Evolutionary conservation across 805 yeast genomes (phyloP).

Genomic region (Citeromyces nyonsensis): DNA sequence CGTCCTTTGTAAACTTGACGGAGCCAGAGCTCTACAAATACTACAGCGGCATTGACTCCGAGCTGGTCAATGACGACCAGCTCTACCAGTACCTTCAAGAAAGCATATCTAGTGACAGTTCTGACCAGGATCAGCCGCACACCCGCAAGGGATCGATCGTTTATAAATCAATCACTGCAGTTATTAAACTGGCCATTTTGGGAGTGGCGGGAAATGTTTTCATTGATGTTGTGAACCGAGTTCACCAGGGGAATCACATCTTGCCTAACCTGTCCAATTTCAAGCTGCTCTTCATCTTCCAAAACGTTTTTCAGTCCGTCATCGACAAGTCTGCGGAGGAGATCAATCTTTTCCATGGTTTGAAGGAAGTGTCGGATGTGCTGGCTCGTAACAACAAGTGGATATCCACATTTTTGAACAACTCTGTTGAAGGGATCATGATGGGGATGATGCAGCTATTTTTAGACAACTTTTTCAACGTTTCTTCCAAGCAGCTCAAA

Average conservation of each 20-base stretch:
- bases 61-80: slow-evolving; percentile 7
- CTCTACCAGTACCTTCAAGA: no score
- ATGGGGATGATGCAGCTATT: slow-evolving; percentile 41
- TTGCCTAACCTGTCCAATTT: slow-evolving; percentile 12
- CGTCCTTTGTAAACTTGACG: slow-evolving; percentile 9
- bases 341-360: background rate
- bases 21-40: slow-evolving; percentile 12
- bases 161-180: no score
- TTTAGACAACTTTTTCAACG: slow-evolving; percentile 10
- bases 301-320: background rate
- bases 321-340: background rate
- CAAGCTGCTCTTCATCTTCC: slow-evolving; percentile 5
- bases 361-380: background rate
- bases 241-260: slow-evolving; percentile 20
- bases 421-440: slow-evolving; percentile 37
- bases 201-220: slow-evolving; percentile 34
- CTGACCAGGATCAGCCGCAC: no score
- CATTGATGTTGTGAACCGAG: slow-evolving; percentile 33
- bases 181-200: slow-evolving; percentile 7
- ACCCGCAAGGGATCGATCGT: no score
- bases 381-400: background rate
- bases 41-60: slow-evolving; percentile 9
- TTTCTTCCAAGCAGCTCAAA: slow-evolving; percentile 3
- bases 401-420: slow-evolving; percentile 16
- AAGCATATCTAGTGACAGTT: no score